Base-by-base conservation (phyloP, 495 filamentous ascomycete genomes). In the Evansstolkia leycettana region DNA sequence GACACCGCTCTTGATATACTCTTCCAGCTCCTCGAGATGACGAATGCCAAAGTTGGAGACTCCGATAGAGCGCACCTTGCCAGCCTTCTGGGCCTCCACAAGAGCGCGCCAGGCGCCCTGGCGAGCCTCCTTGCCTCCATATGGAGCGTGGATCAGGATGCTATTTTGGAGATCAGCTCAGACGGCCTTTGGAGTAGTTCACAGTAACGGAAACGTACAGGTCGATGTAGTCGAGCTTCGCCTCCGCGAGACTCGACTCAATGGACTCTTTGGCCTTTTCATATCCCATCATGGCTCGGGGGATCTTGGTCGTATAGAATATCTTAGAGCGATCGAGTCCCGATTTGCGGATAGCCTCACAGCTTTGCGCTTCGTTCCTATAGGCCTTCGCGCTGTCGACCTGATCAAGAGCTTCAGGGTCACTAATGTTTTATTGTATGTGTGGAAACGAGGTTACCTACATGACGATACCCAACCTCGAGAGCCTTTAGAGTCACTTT, bases 381-480 rank as follows among this genome's bases (percentile, higher is more conserved):
- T 76, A 76, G 32, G 48, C 53, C 12, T 67, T 63, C 13, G 72
- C 72, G 2, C 69, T 64, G 44, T 76, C 72, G 42, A 72, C 58
- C 67, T 78, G 15, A 12, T 14, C 19, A 28, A 12, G 3, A 5
- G 12, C 5, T 29, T n/a, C 28, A 29, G 10, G 14, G 28, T 15
- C 28, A 29, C 11, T 29, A 23, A 4, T 9, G 20, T 23, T 5
- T 9, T 23, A n/a, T 23, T 23, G 5, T 23, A 11, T 8, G 17
- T n/a, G 20, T 25, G 7, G 13, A 1, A 35, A 30, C 17, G 3
- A 25, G 16, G 24, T 17, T 7, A 28, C 67, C 39, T 54, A 79
- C 75, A 57, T 84, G 83, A 28, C 78, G 75, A 43, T 88, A 90
- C 25, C 84, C 84, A 3, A 57, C 50, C 45, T 77, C 63, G 33